Percentiles rank a stretch among this genome's conserved stretches.
These are phyloP conservation scores for Macroventuria anomochaeta DNA, from an alignment of 2,329 filamentous ascomycete species.

Conservation along the genomic window DNA sequence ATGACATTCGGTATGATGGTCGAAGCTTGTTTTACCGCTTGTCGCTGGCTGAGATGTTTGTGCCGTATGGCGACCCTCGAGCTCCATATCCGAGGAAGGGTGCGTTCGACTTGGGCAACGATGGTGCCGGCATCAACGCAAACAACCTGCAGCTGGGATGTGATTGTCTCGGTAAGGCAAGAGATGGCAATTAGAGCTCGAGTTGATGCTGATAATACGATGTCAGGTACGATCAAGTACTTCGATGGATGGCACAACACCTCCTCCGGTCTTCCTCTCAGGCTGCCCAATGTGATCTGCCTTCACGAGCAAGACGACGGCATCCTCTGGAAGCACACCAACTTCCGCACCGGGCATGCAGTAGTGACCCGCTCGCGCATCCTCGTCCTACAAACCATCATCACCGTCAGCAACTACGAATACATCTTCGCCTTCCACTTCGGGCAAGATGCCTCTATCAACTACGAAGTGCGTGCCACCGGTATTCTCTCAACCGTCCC, in stretches of 20 bases:
- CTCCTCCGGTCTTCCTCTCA: conserved; percentile 43
- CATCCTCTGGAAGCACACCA: conserved; percentile 41
- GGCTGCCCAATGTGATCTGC: conserved; percentile 53
- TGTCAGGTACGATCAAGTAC: conserved; percentile 48
- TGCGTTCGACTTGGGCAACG: conserved; percentile 55
- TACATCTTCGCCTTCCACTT: conserved; percentile 53
- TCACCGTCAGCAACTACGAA: conserved; percentile 40
- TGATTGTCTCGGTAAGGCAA: conserved; percentile 50
- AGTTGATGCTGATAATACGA: too few relatives aligned
- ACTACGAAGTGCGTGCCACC: conserved; percentile 54
- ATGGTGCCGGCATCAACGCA: conserved; percentile 52
- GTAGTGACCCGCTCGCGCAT: conserved; percentile 30
- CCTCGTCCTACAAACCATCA: conserved; percentile 35
- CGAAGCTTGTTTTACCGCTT: conserved; percentile 53
- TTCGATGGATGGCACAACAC: conserved; percentile 51
- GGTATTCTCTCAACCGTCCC: conserved; percentile 52
- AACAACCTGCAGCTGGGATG: conserved; percentile 54
- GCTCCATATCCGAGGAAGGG: conserved; percentile 52
- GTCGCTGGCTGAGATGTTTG: conserved; percentile 54
- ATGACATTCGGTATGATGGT: conserved; percentile 51
- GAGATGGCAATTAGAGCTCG: too few relatives aligned
- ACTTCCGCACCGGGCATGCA: conserved; percentile 30
- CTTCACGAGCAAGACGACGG: conserved; percentile 66
- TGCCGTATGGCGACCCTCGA: conserved; percentile 53
- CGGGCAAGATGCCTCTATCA: conserved; percentile 49